Evolutionary conservation across 805 yeast genomes (phyloP), one percentile per base, ranked within the genome.

Genomic region (Saccharomycopsis sp.): DNA sequence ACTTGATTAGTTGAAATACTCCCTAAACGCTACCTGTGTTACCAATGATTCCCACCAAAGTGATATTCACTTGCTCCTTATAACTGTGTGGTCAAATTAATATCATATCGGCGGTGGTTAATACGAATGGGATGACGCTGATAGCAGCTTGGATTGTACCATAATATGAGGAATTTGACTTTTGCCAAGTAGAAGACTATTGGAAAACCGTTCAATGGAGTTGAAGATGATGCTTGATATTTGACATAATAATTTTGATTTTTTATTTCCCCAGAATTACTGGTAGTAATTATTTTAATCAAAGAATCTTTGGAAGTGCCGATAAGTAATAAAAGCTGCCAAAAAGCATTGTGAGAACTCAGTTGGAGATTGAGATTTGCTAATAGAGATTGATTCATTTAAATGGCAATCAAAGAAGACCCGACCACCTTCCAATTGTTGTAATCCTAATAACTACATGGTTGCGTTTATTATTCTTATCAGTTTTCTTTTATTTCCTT

Each of bases 31-130:
- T n/a, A 5, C 4, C 11, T 3, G 44, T 13, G 20, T 33, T 11
- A 22, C 26, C 34, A 9, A 40, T 41, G 20, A 19, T 32, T 4
- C 44, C 44, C 16, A 40, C 19, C 32, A 41, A 41, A 4, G 40
- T 41, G 4, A 41, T 32, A 24, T 33, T 41, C 6, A 34, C 29
- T 28, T 41, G 45, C 26, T 41, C 44, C 4, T 41, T 4, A 28
- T 41, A 41, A 16, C 40, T 41, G 19, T 40, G 40, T 2, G 45
- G 33, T 9, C 33, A 24, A 23, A 41, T 34, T 21, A 41, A 41
- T 7, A 41, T 20, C 6, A 40, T 41, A 20, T 26, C 20, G 4
- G 24, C 35, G 11, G 3, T 22, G n/a, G 28, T 3, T 22, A 14
- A 19, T 21, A 31, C 29, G 31, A 31, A 32, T 9, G 13, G 17